Conservation (phyloP, 371 early-diverging fungal genomes). For the Circinella minor region DNA sequence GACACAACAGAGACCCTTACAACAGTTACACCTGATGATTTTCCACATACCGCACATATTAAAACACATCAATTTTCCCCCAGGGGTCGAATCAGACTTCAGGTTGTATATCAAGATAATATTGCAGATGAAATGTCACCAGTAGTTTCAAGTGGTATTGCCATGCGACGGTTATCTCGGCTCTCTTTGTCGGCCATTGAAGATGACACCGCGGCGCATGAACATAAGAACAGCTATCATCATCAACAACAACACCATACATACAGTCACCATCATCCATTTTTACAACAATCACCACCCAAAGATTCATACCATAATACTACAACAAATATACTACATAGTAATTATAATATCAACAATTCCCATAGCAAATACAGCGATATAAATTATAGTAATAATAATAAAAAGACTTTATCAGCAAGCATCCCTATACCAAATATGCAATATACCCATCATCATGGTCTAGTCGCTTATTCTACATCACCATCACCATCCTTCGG, state of each 20-base stretch:
- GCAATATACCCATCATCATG: slow-evolving; percentile 51
- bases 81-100: slow-evolving; percentile 28
- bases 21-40: slow-evolving; percentile 26
- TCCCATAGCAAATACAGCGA: too few relatives aligned
- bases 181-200: slow-evolving; percentile 37
- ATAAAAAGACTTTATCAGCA: slow-evolving; percentile 19
- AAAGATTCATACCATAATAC: not conserved
- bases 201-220: slow-evolving; percentile 18
- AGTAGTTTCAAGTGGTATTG: slow-evolving; percentile 4
- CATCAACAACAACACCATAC: not conserved
- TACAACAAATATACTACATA: not conserved
- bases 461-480: slow-evolving; percentile 38
- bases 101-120: slow-evolving; percentile 48
- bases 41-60: slow-evolving; percentile 44
- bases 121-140: not conserved
- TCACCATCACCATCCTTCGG: slow-evolving; percentile 29
- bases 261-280: not conserved
- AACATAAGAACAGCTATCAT: not conserved
- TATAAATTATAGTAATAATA: not conserved
- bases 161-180: slow-evolving; percentile 13
- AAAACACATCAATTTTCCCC: slow-evolving; percentile 46
- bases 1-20: slow-evolving; percentile 15
- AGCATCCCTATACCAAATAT: slow-evolving; percentile 41
- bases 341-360: too few relatives aligned
- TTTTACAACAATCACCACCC: not conserved